Conservation (phyloP, 192 early-diverging fungal genomes). For the Funneliformis mosseae region DNA sequence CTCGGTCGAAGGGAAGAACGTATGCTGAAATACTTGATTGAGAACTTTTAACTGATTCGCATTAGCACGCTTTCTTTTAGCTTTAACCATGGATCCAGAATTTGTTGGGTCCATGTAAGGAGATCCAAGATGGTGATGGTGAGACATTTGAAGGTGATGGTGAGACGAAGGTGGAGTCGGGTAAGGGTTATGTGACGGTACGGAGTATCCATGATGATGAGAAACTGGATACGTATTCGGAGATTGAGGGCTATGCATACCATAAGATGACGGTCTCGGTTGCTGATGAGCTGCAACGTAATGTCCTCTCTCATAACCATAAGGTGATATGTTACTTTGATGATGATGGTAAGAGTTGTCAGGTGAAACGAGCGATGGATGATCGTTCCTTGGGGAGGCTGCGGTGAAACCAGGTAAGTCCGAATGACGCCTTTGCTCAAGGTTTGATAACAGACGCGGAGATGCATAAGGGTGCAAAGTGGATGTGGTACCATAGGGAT, state of each 20-base stretch:
- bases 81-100: slow-evolving; percentile 45
- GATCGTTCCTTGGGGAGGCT: neutral
- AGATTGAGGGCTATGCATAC: neutral
- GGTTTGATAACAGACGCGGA: neutral
- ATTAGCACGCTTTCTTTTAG: slow-evolving; percentile 82
- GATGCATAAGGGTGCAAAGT: neutral
- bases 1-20: slow-evolving; percentile 84
- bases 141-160: slow-evolving; percentile 14
- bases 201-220: neutral
- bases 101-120: slow-evolving; percentile 24
- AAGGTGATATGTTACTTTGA: neutral
- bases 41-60: slow-evolving; percentile 75
- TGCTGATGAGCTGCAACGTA: neutral
- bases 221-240: neutral
- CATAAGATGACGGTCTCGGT: neutral
- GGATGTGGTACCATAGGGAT: neutral
- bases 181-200: neutral
- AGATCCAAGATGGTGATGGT: slow-evolving; percentile 2
- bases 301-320: neutral
- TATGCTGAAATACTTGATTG: slow-evolving; percentile 73
- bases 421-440: slow-evolving; percentile 25
- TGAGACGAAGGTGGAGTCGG: neutral
- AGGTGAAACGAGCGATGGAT: too few species aligned
- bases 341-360: neutral
- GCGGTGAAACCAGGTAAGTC: slow-evolving; percentile 4